Conservation (phyloP, 129 eudicot genomes). For the Smallanthus sonchifolius region DNA sequence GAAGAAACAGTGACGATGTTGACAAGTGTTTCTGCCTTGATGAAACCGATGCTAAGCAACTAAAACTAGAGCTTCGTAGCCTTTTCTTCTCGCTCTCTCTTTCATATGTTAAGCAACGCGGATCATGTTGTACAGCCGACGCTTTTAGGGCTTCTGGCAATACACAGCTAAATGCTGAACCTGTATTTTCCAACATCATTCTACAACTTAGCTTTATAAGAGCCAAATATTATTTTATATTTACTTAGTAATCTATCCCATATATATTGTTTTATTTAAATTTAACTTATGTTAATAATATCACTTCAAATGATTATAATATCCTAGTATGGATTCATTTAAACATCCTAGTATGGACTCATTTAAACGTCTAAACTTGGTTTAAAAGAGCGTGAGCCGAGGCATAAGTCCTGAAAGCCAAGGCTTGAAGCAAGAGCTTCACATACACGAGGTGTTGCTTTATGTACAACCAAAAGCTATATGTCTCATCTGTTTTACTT, state of each 20-base stretch:
- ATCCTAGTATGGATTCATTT: not conserved
- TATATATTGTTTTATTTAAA: not conserved
- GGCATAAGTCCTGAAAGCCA: too few relatives aligned
- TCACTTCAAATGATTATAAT: not conserved
- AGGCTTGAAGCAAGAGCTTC: too few relatives aligned
- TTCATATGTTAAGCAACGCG: constrained; percentile 35
- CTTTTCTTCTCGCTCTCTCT: constrained; percentile 43
- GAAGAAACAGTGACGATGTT: constrained; percentile 59
- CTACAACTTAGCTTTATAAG: not conserved
- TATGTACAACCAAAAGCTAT: too few relatives aligned
- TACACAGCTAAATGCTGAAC: constrained; percentile 63
- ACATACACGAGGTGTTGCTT: too few relatives aligned
- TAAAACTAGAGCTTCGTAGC: constrained; percentile 53
- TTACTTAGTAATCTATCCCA: not conserved
- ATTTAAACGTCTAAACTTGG: not conserved
- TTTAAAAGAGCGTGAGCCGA: too few relatives aligned
- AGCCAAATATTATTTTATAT: not conserved
- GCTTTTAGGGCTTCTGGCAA: constrained; percentile 71
- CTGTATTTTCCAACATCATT: constrained; percentile 23
- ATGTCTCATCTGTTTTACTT: too few relatives aligned
- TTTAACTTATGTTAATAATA: not conserved
- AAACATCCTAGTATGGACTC: too few relatives aligned
- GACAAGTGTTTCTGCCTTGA: constrained; percentile 68
- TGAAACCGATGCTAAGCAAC: constrained; percentile 69
- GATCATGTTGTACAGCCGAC: constrained; percentile 48